A percentile compares a stretch with the other conserved stretches of the same genome.
These are phyloP conservation scores for Apophysomyces trapeziformis DNA, from an alignment of 371 early-diverging fungal species.

Conservation along the genomic window DNA sequence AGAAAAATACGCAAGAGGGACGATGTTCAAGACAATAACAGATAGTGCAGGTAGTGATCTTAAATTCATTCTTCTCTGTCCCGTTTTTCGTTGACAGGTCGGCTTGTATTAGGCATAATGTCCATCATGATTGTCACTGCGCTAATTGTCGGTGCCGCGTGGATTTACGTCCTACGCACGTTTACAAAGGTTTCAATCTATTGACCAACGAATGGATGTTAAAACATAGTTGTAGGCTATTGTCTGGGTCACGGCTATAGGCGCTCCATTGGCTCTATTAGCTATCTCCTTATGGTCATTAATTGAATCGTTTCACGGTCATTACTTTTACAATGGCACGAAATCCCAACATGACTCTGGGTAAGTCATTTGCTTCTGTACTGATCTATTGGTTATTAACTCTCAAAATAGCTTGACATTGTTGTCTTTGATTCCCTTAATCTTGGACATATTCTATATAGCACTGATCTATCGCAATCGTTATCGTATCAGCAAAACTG, in stretches of 20 bases:
- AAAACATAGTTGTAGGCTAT: slow-evolving; percentile 44
- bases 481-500: slow-evolving; percentile 57
- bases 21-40: slow-evolving; percentile 57
- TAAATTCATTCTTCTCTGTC: background rate
- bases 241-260: slow-evolving; percentile 64
- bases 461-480: slow-evolving; percentile 39
- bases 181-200: slow-evolving; percentile 51
- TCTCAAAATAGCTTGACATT: slow-evolving; percentile 44
- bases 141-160: slow-evolving; percentile 54
- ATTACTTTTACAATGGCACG: slow-evolving; percentile 40
- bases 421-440: slow-evolving; percentile 58
- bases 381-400: slow-evolving; percentile 10
- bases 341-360: background rate
- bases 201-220: too few species aligned
- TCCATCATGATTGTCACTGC: slow-evolving; percentile 50
- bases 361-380: background rate
- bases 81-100: background rate
- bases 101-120: slow-evolving; percentile 45
- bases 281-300: slow-evolving; percentile 62
- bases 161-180: slow-evolving; percentile 56
- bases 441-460: slow-evolving; percentile 48
- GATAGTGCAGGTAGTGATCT: slow-evolving; percentile 56
- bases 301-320: slow-evolving; percentile 53
- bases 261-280: slow-evolving; percentile 58
- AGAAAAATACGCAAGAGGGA: slow-evolving; percentile 45